phyloP scores from a whole-genome alignment of 2,329 filamentous ascomycete species.

The Beauveria brongniartii region DNA sequence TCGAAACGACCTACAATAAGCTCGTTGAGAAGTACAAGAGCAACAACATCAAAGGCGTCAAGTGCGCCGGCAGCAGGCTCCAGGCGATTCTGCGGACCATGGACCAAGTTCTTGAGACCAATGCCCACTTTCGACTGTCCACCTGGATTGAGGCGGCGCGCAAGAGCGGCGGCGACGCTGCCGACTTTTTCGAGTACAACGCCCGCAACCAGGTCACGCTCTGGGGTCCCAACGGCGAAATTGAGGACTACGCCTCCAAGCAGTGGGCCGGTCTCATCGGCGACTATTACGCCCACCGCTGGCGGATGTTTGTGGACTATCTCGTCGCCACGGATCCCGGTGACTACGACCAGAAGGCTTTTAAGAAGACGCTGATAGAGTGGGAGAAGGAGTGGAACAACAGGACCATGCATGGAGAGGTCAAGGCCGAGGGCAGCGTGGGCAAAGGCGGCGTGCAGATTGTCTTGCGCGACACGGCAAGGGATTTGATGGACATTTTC shows the following conservation, averaged over 20 bases:
- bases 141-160: conserved; percentile 6
- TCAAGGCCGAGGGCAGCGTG: not conserved
- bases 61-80: not conserved
- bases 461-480: not conserved
- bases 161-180: conserved; percentile 10
- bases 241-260: conserved; percentile 39
- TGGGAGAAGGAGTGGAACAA: conserved; percentile 6
- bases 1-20: conserved; percentile 27
- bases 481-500: conserved; percentile 1
- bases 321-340: conserved; percentile 14
- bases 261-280: conserved; percentile 36
- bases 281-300: conserved; percentile 35
- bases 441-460: not conserved
- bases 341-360: not conserved
- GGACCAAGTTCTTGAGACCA: conserved; percentile 8
- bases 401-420: not conserved
- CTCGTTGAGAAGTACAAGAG: conserved; percentile 27
- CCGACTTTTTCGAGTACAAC: conserved; percentile 33
- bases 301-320: conserved; percentile 35
- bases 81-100: conserved; percentile 1
- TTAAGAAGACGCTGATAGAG: not conserved
- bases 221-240: conserved; percentile 32
- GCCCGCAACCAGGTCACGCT: conserved; percentile 40
- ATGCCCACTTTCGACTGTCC: not conserved
- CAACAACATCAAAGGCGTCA: not conserved